phyloP scores from a whole-genome alignment of 23 red algal genomes.

The Gracilariopsis chorda region DNA sequence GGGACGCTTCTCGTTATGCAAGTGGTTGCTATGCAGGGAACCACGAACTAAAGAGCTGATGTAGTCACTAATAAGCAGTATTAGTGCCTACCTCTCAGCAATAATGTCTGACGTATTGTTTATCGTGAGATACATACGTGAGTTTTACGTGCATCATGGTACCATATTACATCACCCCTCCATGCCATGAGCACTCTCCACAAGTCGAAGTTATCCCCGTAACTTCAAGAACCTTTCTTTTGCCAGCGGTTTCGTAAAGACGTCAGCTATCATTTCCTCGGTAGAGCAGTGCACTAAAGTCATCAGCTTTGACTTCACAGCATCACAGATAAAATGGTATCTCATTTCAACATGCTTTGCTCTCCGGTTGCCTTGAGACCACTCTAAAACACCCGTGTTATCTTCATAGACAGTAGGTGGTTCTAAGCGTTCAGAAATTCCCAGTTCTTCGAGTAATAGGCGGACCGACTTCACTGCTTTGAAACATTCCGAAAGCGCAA shows the following conservation, averaged over 20 bases:
- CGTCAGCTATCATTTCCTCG: background rate
- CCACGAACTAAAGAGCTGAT: too few relatives aligned
- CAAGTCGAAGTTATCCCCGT: too few relatives aligned
- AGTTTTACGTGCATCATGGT: too few relatives aligned
- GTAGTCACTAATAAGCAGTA: too few relatives aligned
- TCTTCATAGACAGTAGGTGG: background rate
- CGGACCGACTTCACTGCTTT: slow-evolving; percentile 2
- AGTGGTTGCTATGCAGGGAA: too few relatives aligned
- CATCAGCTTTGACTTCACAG: background rate
- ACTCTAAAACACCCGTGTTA: background rate
- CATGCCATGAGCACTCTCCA: too few relatives aligned
- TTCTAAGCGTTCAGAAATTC: background rate
- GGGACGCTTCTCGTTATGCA: too few relatives aligned
- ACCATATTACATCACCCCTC: too few relatives aligned
- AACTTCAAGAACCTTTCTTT: too few relatives aligned
- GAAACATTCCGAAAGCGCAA: slow-evolving; percentile 18
- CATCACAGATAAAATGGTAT: slow-evolving; percentile 1
- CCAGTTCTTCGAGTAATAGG: background rate
- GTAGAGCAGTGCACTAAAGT: background rate
- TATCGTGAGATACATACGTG: too few relatives aligned
- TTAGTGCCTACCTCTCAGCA: too few relatives aligned
- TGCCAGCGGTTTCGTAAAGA: background rate
- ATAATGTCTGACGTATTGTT: too few relatives aligned
- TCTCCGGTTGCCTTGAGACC: background rate
- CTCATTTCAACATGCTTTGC: slow-evolving; percentile 19